Conservation (phyloP, 148 eudicot species). For the Chenopodium album region DNA sequence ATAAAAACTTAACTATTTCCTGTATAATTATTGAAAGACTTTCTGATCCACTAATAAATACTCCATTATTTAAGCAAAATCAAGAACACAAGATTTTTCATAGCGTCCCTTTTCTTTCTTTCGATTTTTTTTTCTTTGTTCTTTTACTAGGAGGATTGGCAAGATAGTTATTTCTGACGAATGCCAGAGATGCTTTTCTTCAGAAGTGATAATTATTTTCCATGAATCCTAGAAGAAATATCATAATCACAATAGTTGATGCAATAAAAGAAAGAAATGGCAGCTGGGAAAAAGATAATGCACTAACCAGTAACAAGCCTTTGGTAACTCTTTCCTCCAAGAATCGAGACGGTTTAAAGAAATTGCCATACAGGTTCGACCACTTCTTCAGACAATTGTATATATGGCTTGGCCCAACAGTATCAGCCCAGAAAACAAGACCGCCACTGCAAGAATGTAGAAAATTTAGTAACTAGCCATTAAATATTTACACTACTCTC, state of each 20-base stretch:
- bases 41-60: not conserved
- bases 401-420: conserved; percentile 66
- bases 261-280: not conserved
- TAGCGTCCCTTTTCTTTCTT: not conserved
- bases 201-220: not conserved
- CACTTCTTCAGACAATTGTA: conserved; percentile 74
- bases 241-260: not conserved
- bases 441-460: conserved; percentile 71
- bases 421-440: conserved; percentile 88
- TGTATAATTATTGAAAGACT: not conserved
- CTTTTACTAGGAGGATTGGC: too few relatives aligned
- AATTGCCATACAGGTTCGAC: conserved; percentile 62
- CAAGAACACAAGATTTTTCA: not conserved
- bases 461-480: conserved; percentile 7
- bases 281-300: conserved; percentile 1
- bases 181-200: not conserved
- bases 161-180: not conserved
- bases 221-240: not conserved
- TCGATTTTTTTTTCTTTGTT: not conserved
- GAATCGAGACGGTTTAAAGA: conserved; percentile 79
- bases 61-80: not conserved
- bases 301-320: conserved; percentile 75
- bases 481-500: not conserved
- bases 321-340: conserved; percentile 83
- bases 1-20: not conserved